Evolutionary conservation across 202 grass and related monocot species (phyloP), one percentile per base, ranked within the genome.

Genomic region (Alloteropsis angusta): DNA sequence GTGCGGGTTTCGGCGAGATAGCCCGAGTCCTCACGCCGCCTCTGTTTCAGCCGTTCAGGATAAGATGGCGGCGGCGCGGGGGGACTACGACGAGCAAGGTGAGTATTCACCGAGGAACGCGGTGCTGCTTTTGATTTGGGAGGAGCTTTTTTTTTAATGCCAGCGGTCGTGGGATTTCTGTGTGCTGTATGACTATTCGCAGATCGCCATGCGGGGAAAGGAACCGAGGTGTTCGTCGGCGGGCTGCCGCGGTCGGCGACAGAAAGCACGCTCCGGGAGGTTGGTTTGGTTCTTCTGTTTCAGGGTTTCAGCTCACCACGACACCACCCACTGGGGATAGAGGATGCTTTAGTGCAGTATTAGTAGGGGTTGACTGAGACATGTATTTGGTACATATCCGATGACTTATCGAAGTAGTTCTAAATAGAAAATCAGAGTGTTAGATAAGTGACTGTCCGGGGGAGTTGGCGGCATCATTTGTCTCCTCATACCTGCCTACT

Each of bases 161-260:
- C 25, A 2, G 3, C 12, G 3, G 14, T 37, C 28, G 1, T 6
- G 84, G 26, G 38, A 74, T 70, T 68, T 60, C 21, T 46, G 22
- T 71, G 54, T 75, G 9, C 43, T 43, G 17, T 66, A 64, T 25
- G 28, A 14, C 25, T 73, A 28, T 79, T 65, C 49, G 85, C 90
- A 90, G 93, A 77, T 53, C 74, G 68, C 62, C 61, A 16, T 8
- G 73, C 17, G 49, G 34, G 8, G 23, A 90, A 76, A 76, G 93
- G 93, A 23, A 47, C 83, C 30, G 90, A 97, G 80, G 87, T 97
- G 34, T 93, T 97, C 77, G 80, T 97, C 18, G 87, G 93, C 12
- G 93, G 93, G 49, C 46, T 97, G 56, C 76, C 90, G 41, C 85
- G 85, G 75, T 88, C 90, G 45, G 85, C 80, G 34, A 88, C 87